A percentile compares a stretch with the other conserved stretches of the same genome.
These are phyloP conservation scores for Aspergillus jensenii DNA, from an alignment of 2,329 filamentous ascomycete species.

Conservation along the genomic window DNA sequence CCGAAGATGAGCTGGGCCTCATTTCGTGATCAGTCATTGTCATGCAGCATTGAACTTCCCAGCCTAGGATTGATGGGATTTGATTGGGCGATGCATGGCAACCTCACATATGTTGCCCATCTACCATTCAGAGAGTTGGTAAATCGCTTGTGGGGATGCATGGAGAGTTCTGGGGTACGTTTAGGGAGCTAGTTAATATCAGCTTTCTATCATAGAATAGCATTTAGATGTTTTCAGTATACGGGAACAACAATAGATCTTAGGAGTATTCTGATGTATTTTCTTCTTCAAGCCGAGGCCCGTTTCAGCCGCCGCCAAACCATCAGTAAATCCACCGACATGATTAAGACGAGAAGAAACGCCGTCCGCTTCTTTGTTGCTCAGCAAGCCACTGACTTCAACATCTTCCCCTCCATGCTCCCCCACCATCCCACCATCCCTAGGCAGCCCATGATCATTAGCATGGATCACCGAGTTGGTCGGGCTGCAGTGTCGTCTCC, in stretches of 20 bases:
- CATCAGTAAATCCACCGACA: not conserved
- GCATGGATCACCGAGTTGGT: no score
- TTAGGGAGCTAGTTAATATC: not conserved
- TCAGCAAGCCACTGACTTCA: no score
- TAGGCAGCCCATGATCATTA: not conserved
- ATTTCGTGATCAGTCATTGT: not conserved
- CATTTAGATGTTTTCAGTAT: not conserved
- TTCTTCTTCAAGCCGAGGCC: not conserved
- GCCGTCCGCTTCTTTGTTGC: no score
- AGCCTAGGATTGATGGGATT: not conserved
- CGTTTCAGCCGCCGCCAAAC: not conserved
- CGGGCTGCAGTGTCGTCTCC: not conserved
- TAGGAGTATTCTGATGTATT: no score
- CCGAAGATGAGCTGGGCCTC: not conserved
- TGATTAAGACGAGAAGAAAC: not conserved
- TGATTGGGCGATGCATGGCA: not conserved
- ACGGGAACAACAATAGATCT: not conserved
- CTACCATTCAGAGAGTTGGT: not conserved
- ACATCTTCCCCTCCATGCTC: no score
- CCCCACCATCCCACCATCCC: not conserved
- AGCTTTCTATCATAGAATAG: not conserved
- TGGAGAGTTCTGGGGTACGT: not conserved
- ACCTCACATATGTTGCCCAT: no score
- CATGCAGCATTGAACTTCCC: not conserved
- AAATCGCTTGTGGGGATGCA: conserved; percentile 3